phyloP scores from a whole-genome alignment of 805 yeast genomes.

The Diddensiella caesifluorescens region DNA sequence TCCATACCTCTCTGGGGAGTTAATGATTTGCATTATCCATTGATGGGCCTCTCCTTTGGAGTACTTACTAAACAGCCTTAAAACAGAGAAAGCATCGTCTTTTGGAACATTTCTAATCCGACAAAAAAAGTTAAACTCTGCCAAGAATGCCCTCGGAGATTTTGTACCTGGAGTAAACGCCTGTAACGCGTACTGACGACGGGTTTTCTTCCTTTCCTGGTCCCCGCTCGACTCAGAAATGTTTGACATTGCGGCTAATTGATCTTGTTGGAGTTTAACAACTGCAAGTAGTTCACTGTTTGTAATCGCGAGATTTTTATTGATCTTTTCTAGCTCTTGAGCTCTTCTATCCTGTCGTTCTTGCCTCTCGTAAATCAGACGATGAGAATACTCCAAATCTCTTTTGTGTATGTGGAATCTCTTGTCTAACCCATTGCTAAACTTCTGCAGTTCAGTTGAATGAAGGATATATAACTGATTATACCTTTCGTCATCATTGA shows the following conservation, averaged over 20 bases:
- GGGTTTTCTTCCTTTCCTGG: background rate
- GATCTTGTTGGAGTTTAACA: background rate
- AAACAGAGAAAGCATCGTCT: background rate
- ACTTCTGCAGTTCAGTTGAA: background rate
- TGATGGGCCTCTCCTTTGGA: background rate
- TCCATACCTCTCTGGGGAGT: background rate
- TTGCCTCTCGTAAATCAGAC: background rate
- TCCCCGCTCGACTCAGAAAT: no score
- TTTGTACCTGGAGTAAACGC: background rate
- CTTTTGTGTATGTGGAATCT: background rate
- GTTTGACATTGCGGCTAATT: background rate
- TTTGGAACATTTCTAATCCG: background rate
- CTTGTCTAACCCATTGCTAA: slow-evolving; percentile 1
- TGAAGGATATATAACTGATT: background rate
- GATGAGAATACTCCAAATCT: background rate
- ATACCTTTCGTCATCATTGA: background rate
- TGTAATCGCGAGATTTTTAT: no score
- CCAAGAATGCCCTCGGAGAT: background rate
- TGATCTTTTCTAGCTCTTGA: no score
- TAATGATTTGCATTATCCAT: background rate
- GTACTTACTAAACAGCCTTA: background rate
- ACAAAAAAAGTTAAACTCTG: slow-evolving; percentile 1
- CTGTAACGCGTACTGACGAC: background rate
- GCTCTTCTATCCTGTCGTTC: no score
- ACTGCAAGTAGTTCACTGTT: background rate